A percentile compares a stretch with the other conserved stretches of the same genome.
phyloP scores from a whole-genome alignment of 1,284 basidiomycete genomes.

The Cutaneotrichosporon cyanovorans region DNA sequence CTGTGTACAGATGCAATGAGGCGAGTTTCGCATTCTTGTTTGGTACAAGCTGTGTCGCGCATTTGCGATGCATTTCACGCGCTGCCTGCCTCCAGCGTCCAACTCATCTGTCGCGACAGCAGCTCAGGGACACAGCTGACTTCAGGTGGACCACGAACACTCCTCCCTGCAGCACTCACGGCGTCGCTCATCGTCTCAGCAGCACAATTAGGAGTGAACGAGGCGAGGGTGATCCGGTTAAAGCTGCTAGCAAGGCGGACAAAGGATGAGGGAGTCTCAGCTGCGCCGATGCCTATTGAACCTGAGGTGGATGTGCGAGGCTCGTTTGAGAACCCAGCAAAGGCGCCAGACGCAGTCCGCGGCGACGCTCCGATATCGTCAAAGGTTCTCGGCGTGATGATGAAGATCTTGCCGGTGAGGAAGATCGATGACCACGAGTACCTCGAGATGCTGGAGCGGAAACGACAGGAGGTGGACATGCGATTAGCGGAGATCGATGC shows the following conservation, averaged over 20 bases:
- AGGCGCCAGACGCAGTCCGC: neutral
- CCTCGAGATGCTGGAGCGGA: constrained; percentile 27
- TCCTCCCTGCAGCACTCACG: constrained; percentile 30
- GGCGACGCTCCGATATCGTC: constrained; percentile 23
- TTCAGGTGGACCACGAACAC: constrained; percentile 27
- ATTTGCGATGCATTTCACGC: too few relatives aligned
- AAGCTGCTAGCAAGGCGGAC: constrained; percentile 20
- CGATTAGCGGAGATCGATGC: constrained; percentile 31
- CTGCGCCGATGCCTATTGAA: neutral
- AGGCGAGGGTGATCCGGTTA: constrained; percentile 26
- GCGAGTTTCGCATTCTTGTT: too few relatives aligned
- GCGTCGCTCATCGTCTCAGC: constrained; percentile 27
- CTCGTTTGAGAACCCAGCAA: neutral
- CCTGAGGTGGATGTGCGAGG: neutral
- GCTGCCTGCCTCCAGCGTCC: too few relatives aligned
- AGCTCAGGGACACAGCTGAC: constrained; percentile 1
- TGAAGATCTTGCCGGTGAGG: constrained; percentile 31
- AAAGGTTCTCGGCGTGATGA: constrained; percentile 26
- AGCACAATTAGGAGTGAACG: constrained; percentile 32
- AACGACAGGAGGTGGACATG: constrained; percentile 26
- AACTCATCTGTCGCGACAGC: too few relatives aligned
- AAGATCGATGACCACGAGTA: constrained; percentile 39
- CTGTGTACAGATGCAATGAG: too few relatives aligned
- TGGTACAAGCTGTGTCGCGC: too few relatives aligned
- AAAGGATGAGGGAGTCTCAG: neutral